Conservation (phyloP, 2,329 filamentous ascomycete species). For the Coniochaeta sp. region DNA sequence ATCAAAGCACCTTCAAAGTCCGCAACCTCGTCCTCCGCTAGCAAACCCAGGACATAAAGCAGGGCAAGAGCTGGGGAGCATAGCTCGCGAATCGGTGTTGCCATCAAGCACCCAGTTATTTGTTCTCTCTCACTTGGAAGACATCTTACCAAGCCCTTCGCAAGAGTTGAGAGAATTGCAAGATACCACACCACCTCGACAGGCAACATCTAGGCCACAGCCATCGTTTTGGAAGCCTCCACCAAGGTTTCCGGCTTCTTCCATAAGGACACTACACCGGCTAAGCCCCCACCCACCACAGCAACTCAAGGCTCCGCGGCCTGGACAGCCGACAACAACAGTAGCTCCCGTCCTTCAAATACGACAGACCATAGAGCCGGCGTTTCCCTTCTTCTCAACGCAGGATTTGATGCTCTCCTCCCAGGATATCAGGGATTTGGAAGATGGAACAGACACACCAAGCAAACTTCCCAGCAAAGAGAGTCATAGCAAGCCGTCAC, state of each 20-base stretch:
- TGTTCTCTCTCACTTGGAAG: slow-evolving; percentile 38
- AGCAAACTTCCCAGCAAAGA: slow-evolving; percentile 3
- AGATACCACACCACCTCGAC: slow-evolving; percentile 7
- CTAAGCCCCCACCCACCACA: neutral
- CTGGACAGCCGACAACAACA: neutral
- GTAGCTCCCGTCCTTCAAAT: neutral
- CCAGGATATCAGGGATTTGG: slow-evolving; percentile 37
- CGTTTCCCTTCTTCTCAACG: slow-evolving; percentile 30
- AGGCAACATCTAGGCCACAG: neutral
- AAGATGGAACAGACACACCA: slow-evolving; percentile 15
- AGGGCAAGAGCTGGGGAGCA: neutral
- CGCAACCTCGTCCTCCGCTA: slow-evolving; percentile 9
- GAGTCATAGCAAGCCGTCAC: neutral
- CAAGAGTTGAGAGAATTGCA: slow-evolving; percentile 46
- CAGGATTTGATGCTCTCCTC: slow-evolving; percentile 39
- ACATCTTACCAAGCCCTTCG: slow-evolving; percentile 48
- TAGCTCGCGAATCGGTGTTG: slow-evolving; percentile 5
- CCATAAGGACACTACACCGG: neutral
- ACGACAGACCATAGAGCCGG: neutral
- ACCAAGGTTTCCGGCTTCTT: neutral
- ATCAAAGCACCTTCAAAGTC: slow-evolving; percentile 2
- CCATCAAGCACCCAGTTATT: slow-evolving; percentile 44
- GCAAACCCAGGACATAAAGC: slow-evolving; percentile 7
- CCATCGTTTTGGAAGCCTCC: neutral
- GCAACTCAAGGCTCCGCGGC: neutral